Evolutionary conservation across 345 rosid genomes (phyloP), one percentile per base, ranked within the genome.

Genomic region (Xanthoceras sorbifolium): DNA sequence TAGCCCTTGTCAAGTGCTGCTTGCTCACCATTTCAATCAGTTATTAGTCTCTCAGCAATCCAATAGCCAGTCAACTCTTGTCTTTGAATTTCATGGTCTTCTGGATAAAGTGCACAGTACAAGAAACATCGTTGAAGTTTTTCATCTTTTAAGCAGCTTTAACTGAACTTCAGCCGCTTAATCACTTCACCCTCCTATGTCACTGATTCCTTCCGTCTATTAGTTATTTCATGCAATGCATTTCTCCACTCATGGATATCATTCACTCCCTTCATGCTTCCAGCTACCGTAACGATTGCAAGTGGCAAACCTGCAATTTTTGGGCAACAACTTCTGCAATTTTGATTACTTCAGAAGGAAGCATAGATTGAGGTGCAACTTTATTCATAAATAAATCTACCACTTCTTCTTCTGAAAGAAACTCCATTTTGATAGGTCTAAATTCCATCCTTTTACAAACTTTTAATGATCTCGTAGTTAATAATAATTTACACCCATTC

Each of bases 271-370:
- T 46, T 69, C 72, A 69, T 69, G 54, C 60, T 69, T 11, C 36
- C 31, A 6, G 36, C 72, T 5, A 69, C 38, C 0, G 36, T 10
- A 0, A 10, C 18, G 3, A 69, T 69, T 40, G 57, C 60, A 69
- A 69, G 72, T 2, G 72, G 72, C n/a, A 69, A 26, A 4, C 72
- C 15, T 3, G 72, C 4, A 46, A 69, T 42, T 69, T 18, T 8
- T 10, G 26, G 25, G 28, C 71, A 38, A 67, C n/a, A 18, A 15
- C 18, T 67, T 42, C 44, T 23, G 26, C 71, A 20, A 42, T n/a
- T 42, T 54, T 22, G 17, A n/a, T 22, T 54, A 3, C 59, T 15
- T 42, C 46, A 0, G 14, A 14, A 42, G 46, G 46, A 42, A 9
- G 12, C 46, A 10, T 3, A 10, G 10, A 42, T 11, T 42, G 46